Conservation (phyloP, 2,329 filamentous ascomycete genomes). For the Elsinoe australis region DNA sequence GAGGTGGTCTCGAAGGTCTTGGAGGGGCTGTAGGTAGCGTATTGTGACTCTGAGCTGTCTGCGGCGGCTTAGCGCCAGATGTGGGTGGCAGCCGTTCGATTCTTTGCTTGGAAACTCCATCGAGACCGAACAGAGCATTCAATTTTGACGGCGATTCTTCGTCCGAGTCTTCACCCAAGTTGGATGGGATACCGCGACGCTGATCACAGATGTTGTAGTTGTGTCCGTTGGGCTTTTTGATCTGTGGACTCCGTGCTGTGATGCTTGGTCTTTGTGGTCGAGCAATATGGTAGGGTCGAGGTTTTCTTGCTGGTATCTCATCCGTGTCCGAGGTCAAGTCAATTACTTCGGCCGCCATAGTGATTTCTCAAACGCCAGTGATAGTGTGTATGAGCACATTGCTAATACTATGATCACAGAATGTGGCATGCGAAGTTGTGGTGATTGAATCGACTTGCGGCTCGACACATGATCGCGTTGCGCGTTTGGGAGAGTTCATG, state of each 20-base stretch:
- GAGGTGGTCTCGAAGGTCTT: neutral
- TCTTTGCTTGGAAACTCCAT: neutral
- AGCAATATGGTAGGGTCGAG: neutral
- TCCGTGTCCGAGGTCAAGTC: neutral
- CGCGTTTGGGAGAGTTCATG: no score
- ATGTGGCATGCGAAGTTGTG: no score
- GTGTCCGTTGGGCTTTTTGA: neutral
- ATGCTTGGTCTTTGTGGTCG: neutral
- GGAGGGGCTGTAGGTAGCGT: neutral
- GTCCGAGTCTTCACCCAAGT: neutral
- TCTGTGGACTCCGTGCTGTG: neutral
- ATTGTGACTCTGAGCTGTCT: neutral
- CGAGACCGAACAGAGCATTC: neutral
- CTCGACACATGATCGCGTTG: no score
- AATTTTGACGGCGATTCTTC: neutral
- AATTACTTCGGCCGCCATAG: constrained; percentile 1
- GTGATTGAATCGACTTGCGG: no score
- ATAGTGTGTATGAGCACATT: no score
- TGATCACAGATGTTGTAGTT: neutral
- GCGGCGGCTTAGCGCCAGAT: neutral
- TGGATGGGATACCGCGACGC: neutral
- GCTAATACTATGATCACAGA: no score
- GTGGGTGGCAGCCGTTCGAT: neutral
- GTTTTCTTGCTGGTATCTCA: neutral
- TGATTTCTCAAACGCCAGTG: neutral